Conservation (phyloP, 2,329 filamentous ascomycete species). For the Sporothrix globosa region DNA sequence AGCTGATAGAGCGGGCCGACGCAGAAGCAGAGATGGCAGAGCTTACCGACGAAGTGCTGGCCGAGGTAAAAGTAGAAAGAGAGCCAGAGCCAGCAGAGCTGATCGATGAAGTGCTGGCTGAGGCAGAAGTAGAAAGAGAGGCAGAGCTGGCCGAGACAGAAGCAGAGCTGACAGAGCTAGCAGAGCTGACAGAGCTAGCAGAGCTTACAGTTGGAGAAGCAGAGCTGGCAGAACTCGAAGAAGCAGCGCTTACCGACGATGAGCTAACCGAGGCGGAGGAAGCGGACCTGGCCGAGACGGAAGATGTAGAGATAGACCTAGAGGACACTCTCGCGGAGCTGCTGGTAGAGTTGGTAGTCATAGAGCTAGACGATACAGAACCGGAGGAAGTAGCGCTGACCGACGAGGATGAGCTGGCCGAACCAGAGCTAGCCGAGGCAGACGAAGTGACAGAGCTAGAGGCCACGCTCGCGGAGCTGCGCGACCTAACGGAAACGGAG, state of each 20-base stretch:
- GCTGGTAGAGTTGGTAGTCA: too few relatives aligned
- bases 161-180: too few relatives aligned
- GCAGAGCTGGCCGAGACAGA: too few relatives aligned
- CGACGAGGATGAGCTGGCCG: too few relatives aligned
- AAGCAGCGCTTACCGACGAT: neutral
- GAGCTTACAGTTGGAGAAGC: neutral
- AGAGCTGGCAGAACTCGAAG: neutral
- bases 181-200: neutral
- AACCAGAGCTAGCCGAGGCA: conserved; percentile 11
- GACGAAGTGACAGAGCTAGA: neutral
- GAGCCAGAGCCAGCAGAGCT: neutral
- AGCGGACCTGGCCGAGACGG: too few relatives aligned
- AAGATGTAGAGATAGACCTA: too few relatives aligned
- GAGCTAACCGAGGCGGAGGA: too few relatives aligned
- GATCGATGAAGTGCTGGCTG: too few relatives aligned
- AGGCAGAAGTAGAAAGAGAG: too few relatives aligned
- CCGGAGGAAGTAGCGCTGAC: neutral
- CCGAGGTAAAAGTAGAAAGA: too few relatives aligned
- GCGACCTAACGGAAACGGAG: neutral
- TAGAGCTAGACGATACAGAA: too few relatives aligned
- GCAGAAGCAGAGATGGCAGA: neutral
- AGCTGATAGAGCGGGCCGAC: neutral
- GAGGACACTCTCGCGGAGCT: too few relatives aligned
- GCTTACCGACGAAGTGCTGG: neutral
- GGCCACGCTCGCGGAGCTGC: conserved; percentile 1